These are phyloP conservation scores for Cymodocea nodosa DNA, from an alignment of 116 monocot genomes.

Conservation along the genomic window DNA sequence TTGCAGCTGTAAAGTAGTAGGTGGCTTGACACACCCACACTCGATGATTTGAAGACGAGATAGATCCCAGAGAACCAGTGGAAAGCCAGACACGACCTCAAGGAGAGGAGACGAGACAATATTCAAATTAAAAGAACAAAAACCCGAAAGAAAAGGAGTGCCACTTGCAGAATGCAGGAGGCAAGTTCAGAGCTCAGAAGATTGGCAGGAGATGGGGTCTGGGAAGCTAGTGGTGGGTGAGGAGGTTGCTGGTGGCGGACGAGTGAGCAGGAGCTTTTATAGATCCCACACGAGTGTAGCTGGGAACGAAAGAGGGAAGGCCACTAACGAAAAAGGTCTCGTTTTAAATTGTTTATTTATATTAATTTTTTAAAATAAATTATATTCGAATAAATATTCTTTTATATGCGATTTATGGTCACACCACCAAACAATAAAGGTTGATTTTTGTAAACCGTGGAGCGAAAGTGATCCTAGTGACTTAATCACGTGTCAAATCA, in stretches of 20 bases:
- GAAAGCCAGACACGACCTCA: neutral
- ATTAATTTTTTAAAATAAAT: too few species aligned
- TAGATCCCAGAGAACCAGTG: neutral
- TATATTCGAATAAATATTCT: too few species aligned
- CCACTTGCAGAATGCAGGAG: neutral
- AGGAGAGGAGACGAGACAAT: neutral
- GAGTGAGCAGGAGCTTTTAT: neutral
- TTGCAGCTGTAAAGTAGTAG: neutral
- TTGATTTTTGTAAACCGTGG: too few species aligned
- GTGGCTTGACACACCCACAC: conserved; percentile 2
- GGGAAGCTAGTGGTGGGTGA: neutral
- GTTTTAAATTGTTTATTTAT: too few species aligned
- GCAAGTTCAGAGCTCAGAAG: neutral
- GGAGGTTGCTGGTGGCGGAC: neutral
- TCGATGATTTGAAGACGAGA: conserved; percentile 1
- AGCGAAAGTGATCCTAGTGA: too few species aligned
- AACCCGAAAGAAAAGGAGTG: neutral
- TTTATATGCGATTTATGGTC: too few species aligned
- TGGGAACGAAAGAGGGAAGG: too few species aligned
- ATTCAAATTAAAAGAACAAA: neutral
- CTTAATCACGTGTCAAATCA: too few species aligned
- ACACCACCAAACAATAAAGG: too few species aligned
- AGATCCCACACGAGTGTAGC: neutral
- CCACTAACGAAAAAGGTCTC: too few species aligned
- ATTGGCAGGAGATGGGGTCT: neutral